Conservation (phyloP, 169 alveolate genomes). For the Ichthyophthirius multifiliis region DNA sequence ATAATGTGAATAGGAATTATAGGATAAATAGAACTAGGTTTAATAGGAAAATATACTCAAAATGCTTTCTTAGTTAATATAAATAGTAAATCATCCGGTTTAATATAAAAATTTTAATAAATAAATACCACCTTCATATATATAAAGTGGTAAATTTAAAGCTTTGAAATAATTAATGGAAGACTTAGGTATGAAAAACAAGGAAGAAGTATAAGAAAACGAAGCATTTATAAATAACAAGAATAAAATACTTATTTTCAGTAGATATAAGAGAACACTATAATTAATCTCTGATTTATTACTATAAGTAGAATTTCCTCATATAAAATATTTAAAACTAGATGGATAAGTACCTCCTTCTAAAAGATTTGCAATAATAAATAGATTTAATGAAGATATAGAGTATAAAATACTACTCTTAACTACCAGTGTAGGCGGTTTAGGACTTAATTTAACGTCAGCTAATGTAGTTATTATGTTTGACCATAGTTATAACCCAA, state of each 20-base stretch:
- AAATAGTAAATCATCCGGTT: conserved; percentile 23
- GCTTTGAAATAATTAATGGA: conserved; percentile 67
- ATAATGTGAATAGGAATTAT: conserved; percentile 34
- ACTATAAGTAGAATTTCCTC: conserved; percentile 61
- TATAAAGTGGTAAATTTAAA: conserved; percentile 70
- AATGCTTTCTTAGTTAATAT: conserved; percentile 13
- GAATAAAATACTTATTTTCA: conserved; percentile 84
- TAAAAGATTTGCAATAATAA: conserved; percentile 76
- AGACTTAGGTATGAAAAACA: conserved; percentile 65
- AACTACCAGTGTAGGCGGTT: conserved; percentile 91
- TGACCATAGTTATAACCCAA: conserved; percentile 91
- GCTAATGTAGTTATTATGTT: conserved; percentile 91
- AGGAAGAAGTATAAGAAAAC: conserved; percentile 34
- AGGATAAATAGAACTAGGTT: conserved; percentile 26
- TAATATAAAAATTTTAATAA: no score
- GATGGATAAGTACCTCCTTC: conserved; percentile 73
- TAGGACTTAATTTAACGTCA: conserved; percentile 89
- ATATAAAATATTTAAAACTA: conserved; percentile 67
- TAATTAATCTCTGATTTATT: conserved; percentile 66
- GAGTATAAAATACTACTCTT: conserved; percentile 76
- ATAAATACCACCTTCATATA: no score
- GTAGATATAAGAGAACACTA: conserved; percentile 75
- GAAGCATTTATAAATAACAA: conserved; percentile 17
- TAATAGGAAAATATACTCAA: conserved; percentile 29
- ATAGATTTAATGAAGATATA: conserved; percentile 80